Percentiles rank a stretch among this genome's conserved stretches.
These are phyloP conservation scores for Capsicum rhomboideum DNA, from an alignment of 257 asterid species.

Conservation along the genomic window DNA sequence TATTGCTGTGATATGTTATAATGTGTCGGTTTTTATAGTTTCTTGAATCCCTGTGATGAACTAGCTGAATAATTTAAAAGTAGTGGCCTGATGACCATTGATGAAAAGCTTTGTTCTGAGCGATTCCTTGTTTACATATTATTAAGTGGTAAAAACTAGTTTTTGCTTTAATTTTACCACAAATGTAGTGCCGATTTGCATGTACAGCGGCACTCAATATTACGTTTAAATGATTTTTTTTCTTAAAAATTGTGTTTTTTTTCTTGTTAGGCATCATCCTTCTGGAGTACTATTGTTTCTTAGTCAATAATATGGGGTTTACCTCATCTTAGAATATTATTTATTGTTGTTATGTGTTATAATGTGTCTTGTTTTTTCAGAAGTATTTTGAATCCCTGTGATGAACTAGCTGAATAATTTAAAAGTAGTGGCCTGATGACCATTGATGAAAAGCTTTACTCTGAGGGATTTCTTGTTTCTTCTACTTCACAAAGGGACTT, in stretches of 20 bases:
- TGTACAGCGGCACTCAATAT: background rate
- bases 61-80: background rate
- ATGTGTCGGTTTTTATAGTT: background rate
- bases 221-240: background rate
- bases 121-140: background rate
- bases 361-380: background rate
- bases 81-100: conserved; percentile 1
- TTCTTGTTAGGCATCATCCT: background rate
- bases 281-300: background rate
- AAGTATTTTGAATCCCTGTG: background rate
- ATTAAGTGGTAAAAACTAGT: background rate
- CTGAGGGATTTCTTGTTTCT: background rate
- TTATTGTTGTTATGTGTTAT: background rate
- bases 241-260: background rate
- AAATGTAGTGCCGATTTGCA: background rate
- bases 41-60: background rate
- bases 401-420: background rate
- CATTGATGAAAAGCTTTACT: background rate
- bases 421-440: background rate
- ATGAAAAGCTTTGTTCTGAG: background rate
- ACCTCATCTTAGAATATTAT: background rate
- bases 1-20: background rate
- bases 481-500: background rate
- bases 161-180: background rate
- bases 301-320: background rate